phyloP scores from a whole-genome alignment of 495 filamentous ascomycete species.

The Letharia columbiana region DNA sequence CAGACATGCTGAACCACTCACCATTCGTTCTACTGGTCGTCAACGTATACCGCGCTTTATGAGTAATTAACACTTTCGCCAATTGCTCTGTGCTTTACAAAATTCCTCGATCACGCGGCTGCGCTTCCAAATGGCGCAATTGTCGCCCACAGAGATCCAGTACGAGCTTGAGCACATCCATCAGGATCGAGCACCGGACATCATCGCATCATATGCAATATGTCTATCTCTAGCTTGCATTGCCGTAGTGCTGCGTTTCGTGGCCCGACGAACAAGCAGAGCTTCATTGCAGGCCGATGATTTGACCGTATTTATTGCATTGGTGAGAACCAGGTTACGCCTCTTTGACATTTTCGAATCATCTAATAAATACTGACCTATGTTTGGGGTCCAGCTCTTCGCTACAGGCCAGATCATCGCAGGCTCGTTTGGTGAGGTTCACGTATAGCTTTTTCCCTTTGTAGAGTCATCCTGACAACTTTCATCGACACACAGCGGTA shows the following conservation, averaged over 20 bases:
- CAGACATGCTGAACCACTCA: neutral
- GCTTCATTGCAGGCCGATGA: slow-evolving; percentile 9
- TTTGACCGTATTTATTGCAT: neutral
- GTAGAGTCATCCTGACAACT: neutral
- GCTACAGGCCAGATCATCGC: neutral
- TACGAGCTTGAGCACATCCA: slow-evolving; percentile 4
- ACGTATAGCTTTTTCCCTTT: neutral
- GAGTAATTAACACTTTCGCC: neutral
- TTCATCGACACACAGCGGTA: neutral
- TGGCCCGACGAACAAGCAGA: slow-evolving; percentile 4
- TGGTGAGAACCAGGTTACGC: neutral
- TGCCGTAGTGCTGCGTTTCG: slow-evolving; percentile 7
- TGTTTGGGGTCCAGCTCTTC: neutral
- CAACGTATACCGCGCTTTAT: neutral
- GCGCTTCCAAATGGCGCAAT: neutral
- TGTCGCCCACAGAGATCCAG: slow-evolving; percentile 6
- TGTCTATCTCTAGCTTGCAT: slow-evolving; percentile 5
- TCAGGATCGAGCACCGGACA: slow-evolving; percentile 1
- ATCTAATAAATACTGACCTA: neutral
- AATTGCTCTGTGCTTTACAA: neutral
- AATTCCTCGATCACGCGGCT: neutral
- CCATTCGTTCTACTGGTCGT: neutral
- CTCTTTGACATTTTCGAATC: neutral
- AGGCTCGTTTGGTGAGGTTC: neutral
- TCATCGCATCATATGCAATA: slow-evolving; percentile 7